Percentiles rank a stretch among this genome's conserved stretches.
These are phyloP conservation scores for Penicillium sp. DNA, from an alignment of 2,329 filamentous ascomycete genomes.

Conservation along the genomic window DNA sequence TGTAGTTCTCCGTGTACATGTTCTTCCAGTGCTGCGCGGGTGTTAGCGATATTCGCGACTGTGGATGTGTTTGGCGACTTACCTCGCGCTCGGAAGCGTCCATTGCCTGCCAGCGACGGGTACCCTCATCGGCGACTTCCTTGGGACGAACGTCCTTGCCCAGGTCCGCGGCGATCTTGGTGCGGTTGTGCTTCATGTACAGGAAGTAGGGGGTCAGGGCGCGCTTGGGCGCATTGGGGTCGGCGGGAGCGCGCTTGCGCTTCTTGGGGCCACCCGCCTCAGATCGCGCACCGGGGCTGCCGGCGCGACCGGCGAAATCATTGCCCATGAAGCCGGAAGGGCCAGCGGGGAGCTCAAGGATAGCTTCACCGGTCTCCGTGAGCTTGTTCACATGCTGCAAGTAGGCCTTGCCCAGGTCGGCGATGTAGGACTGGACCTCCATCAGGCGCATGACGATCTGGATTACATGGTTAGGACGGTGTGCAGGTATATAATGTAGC, in stretches of 20 bases:
- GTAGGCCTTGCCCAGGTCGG: constrained; percentile 79
- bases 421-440: constrained; percentile 76
- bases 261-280: constrained; percentile 75
- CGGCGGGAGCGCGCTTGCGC: constrained; percentile 82
- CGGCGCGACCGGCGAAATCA: constrained; percentile 45
- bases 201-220: constrained; percentile 94
- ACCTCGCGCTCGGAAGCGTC: constrained; percentile 70
- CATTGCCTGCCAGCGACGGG: constrained; percentile 82
- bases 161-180: constrained; percentile 77
- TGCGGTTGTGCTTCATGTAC: constrained; percentile 85
- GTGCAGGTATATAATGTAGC: background rate
- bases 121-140: constrained; percentile 84
- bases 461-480: constrained; percentile 27
- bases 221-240: constrained; percentile 93
- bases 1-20: constrained; percentile 60
- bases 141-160: constrained; percentile 76
- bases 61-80: constrained; percentile 22
- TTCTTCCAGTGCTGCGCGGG: constrained; percentile 54
- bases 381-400: constrained; percentile 85
- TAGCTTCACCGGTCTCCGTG: constrained; percentile 61
- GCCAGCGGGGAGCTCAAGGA: constrained; percentile 55
- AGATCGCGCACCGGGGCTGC: constrained; percentile 40
- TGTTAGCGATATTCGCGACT: too few species aligned
- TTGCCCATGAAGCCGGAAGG: constrained; percentile 38
- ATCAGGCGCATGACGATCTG: constrained; percentile 77